phyloP scores from a whole-genome alignment of 345 rosid species.

The Sonneratia caseolaris region DNA sequence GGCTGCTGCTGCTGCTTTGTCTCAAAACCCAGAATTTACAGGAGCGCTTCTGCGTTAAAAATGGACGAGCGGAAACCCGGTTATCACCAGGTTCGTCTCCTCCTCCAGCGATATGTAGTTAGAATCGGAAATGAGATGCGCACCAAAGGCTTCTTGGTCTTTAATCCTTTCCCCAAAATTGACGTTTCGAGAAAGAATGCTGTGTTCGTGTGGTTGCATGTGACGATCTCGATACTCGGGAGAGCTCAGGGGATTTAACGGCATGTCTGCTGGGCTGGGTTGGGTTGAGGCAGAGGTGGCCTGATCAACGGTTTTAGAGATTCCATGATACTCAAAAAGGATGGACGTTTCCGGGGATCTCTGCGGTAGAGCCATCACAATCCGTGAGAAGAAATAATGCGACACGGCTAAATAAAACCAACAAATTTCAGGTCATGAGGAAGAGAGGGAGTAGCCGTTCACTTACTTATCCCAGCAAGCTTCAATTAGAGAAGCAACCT shows the following conservation, averaged over 20 bases:
- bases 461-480: slow-evolving; percentile 89
- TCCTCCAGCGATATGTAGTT: background rate
- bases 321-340: slow-evolving; percentile 79
- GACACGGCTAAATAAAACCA: background rate
- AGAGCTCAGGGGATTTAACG: slow-evolving; percentile 28
- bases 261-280: slow-evolving; percentile 44
- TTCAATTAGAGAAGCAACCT: slow-evolving; percentile 74
- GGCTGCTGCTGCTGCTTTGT: background rate
- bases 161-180: background rate
- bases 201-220: background rate
- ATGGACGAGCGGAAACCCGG: background rate
- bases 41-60: background rate
- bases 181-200: slow-evolving; percentile 1
- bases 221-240: slow-evolving; percentile 20
- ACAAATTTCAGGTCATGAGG: background rate
- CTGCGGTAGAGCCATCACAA: slow-evolving; percentile 24
- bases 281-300: slow-evolving; percentile 45
- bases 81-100: background rate
- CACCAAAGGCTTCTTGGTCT: background rate
- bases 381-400: background rate
- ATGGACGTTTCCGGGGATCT: slow-evolving; percentile 96
- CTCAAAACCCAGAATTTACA: background rate
- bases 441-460: slow-evolving; percentile 4
- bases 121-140: background rate
- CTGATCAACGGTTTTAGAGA: slow-evolving; percentile 64